These are phyloP conservation scores for Lachnellula arida DNA, from an alignment of 2,329 filamentous ascomycete species.

Conservation along the genomic window DNA sequence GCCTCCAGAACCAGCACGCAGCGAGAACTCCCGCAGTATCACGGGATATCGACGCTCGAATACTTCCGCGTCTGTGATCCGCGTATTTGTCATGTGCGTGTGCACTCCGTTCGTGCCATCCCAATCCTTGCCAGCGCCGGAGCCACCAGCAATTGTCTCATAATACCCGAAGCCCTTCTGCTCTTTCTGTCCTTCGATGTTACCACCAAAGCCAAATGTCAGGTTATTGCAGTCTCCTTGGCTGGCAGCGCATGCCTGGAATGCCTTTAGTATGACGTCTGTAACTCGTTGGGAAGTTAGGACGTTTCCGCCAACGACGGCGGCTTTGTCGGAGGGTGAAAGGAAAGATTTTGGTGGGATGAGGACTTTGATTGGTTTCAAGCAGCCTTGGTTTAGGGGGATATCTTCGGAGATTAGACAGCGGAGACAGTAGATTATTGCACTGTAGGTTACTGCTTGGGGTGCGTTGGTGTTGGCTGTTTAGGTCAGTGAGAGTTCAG, in stretches of 20 bases:
- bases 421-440: slow-evolving; percentile 81
- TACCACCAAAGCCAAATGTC: slow-evolving; percentile 77
- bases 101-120: slow-evolving; percentile 56
- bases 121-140: slow-evolving; percentile 69
- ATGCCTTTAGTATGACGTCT: slow-evolving; percentile 77
- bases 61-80: slow-evolving; percentile 76
- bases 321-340: slow-evolving; percentile 69
- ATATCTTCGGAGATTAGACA: slow-evolving; percentile 78
- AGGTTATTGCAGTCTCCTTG: slow-evolving; percentile 84
- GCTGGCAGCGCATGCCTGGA: slow-evolving; percentile 70
- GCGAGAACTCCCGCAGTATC: slow-evolving; percentile 63
- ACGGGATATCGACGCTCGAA: slow-evolving; percentile 76
- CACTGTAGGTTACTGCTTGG: slow-evolving; percentile 74
- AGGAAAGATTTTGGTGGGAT: slow-evolving; percentile 72
- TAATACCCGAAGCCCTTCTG: slow-evolving; percentile 82
- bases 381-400: slow-evolving; percentile 80
- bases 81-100: slow-evolving; percentile 81
- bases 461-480: slow-evolving; percentile 72
- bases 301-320: slow-evolving; percentile 80
- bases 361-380: slow-evolving; percentile 68
- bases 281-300: slow-evolving; percentile 76
- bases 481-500: slow-evolving; percentile 6
- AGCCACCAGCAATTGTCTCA: slow-evolving; percentile 77
- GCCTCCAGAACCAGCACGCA: slow-evolving; percentile 60
- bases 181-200: slow-evolving; percentile 50